Conservation (phyloP, 2,329 filamentous ascomycete genomes). For the Neopestalotiopsis sp. region DNA sequence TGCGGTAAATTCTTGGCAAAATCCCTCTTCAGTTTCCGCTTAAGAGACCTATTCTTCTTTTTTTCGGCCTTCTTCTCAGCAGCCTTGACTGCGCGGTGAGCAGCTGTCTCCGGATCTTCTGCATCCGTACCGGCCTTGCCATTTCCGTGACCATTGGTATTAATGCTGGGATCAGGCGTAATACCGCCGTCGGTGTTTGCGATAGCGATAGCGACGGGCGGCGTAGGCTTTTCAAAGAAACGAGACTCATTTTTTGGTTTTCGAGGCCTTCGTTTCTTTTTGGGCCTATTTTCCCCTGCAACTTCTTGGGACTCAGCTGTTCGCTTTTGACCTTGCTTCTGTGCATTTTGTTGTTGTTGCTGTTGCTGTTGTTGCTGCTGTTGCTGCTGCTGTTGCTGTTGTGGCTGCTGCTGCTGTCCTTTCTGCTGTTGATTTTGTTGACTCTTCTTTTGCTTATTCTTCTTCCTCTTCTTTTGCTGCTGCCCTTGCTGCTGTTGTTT, state of each 20-base stretch:
- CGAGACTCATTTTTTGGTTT: conserved; percentile 15
- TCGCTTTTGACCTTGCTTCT: background rate
- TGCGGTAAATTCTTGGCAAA: background rate
- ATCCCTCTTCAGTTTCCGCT: background rate
- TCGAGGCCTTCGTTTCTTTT: background rate
- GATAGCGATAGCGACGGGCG: background rate
- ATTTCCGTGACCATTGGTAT: background rate
- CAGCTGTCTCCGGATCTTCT: background rate
- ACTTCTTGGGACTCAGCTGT: background rate
- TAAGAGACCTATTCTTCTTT: conserved; percentile 11
- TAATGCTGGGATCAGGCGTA: background rate
- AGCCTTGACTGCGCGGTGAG: background rate
- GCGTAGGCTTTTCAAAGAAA: conserved; percentile 13
- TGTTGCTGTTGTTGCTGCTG: background rate
- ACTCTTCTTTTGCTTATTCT: background rate
- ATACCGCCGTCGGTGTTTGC: background rate
- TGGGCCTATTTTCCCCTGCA: background rate
- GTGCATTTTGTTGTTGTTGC: background rate
- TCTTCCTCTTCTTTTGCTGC: background rate
- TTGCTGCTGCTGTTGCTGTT: background rate
- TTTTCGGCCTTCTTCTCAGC: conserved; percentile 15
- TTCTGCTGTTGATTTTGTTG: background rate
- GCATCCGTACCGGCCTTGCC: background rate
- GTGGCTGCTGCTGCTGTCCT: background rate
- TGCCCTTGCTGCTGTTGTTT: background rate